phyloP scores from a whole-genome alignment of 2,329 filamentous ascomycete species.

The Ustulina deusta region DNA sequence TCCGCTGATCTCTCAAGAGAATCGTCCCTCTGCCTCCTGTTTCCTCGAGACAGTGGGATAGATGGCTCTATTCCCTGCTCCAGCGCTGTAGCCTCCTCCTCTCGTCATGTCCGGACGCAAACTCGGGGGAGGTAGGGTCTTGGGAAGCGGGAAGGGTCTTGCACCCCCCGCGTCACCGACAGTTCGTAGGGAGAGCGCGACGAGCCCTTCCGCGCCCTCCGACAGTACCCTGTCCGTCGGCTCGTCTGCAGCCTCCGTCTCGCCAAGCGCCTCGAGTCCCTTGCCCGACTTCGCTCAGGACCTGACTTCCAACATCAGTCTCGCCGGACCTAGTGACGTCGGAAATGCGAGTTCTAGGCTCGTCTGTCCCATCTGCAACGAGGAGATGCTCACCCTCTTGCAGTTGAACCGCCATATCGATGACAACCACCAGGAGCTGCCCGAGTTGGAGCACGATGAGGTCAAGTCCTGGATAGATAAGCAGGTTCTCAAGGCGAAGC shows the following conservation, averaged over 20 bases:
- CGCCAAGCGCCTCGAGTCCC: constrained; percentile 61
- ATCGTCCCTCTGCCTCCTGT: not conserved
- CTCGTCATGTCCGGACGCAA: constrained; percentile 81
- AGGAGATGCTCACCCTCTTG: constrained; percentile 96
- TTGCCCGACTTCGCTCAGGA: constrained; percentile 80
- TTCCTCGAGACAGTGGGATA: constrained; percentile 13
- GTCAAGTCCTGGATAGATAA: constrained; percentile 98
- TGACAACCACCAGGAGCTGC: constrained; percentile 89
- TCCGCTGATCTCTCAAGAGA: not conserved
- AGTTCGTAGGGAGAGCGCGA: constrained; percentile 57
- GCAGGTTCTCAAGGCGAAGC: constrained; percentile 92
- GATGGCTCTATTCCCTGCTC: constrained; percentile 32
- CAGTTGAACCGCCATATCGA: constrained; percentile 91
- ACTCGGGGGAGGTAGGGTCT: constrained; percentile 90
- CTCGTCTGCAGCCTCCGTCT: constrained; percentile 69
- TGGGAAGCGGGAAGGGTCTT: constrained; percentile 87
- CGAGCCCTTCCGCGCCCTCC: constrained; percentile 66
- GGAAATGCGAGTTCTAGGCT: constrained; percentile 74
- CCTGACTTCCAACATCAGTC: constrained; percentile 81
- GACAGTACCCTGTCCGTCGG: constrained; percentile 82
- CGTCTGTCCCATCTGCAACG: constrained; percentile 96
- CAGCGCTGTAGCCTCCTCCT: constrained; percentile 29
- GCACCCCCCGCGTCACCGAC: constrained; percentile 67
- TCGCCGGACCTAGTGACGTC: constrained; percentile 67
- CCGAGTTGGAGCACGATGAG: constrained; percentile 89